Base-by-base conservation (phyloP, 768 basidiomycete species). In the Xerocomellus dryophilus region DNA sequence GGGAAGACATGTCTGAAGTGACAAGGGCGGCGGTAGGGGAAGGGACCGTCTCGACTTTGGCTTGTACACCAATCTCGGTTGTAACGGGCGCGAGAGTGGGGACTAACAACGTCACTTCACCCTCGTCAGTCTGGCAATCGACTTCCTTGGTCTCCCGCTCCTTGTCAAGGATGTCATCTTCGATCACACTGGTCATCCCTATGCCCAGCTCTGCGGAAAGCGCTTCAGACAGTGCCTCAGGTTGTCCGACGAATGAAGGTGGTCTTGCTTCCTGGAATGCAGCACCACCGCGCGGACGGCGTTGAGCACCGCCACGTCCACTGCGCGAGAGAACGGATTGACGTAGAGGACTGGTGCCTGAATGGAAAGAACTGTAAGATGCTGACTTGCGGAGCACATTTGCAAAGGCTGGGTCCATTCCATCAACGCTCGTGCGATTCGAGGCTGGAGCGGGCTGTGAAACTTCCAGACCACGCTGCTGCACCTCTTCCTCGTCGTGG, bases 351-450 rank as follows among this genome's bases (percentile, higher is more conserved):
- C 84, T 86, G 17, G 76, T 73, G 51, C 74, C 66, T 32, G 79
- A 78, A 3, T 66, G 69, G n/a, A 78, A 44, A 3, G 77, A 74
- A 38, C 71, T 73, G 43, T 71, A 67, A 18, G 73, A 77, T 0
- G 72, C 69, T 5, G 78, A 71, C 38, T 85, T 84, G 51, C 81
- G 81, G 42, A 93, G 81, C 14, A 91, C 78, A 54, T 88, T 89
- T 49, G 90, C 90, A 63, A 90, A 94, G 1, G 74, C 79, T 10
- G 93, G 92, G 57, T 93, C 92, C 87, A 94, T 90, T 41, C 90
- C 90, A 51, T 93, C 90, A 5, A 90, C 80, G 61, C 85, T 89
- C 7, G 81, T 81, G 34, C 85, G 77, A 61, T 88, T 87, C 4
- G 84, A 85, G 9, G 66, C 70, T 14, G 69, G 62, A 36, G 73